These are phyloP conservation scores for Suillus clintonianus DNA, from an alignment of 768 basidiomycete species.

Conservation along the genomic window DNA sequence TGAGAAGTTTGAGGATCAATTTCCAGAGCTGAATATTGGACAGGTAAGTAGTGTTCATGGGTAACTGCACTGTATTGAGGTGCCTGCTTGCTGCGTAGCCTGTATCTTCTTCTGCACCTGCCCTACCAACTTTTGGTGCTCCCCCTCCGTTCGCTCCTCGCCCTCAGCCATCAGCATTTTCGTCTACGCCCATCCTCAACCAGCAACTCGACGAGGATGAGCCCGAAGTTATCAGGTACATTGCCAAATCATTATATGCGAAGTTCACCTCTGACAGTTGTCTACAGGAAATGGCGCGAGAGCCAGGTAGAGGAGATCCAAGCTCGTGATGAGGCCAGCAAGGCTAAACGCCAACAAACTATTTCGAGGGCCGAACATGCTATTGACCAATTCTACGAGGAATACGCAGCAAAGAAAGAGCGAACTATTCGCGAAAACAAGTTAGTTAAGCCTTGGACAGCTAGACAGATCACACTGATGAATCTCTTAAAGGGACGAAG, in stretches of 20 bases:
- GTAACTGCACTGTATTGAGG: slow-evolving; percentile 10
- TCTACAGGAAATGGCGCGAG: slow-evolving; percentile 78
- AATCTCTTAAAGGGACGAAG: slow-evolving; percentile 66
- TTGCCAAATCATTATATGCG: neutral
- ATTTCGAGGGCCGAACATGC: slow-evolving; percentile 81
- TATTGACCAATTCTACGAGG: slow-evolving; percentile 90
- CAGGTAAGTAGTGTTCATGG: slow-evolving; percentile 31
- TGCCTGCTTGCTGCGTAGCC: slow-evolving; percentile 20
- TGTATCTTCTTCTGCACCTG: slow-evolving; percentile 30
- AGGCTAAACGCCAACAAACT: slow-evolving; percentile 76
- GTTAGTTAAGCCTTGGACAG: slow-evolving; percentile 39
- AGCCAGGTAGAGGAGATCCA: slow-evolving; percentile 83
- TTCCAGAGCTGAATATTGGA: slow-evolving; percentile 73
- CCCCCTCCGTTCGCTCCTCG: slow-evolving; percentile 69
- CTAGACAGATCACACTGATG: neutral
- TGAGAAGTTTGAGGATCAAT: slow-evolving; percentile 82
- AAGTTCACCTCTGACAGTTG: neutral
- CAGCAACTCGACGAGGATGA: slow-evolving; percentile 76
- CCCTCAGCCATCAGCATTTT: slow-evolving; percentile 69
- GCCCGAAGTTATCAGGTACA: slow-evolving; percentile 83
- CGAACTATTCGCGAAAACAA: slow-evolving; percentile 93
- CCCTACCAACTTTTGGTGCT: slow-evolving; percentile 48
- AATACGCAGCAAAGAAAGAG: slow-evolving; percentile 87
- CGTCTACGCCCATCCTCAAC: slow-evolving; percentile 73
- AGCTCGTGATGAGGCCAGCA: slow-evolving; percentile 79